Base-by-base conservation (phyloP, 192 early-diverging fungal species). In the Backusella macrospora region DNA sequence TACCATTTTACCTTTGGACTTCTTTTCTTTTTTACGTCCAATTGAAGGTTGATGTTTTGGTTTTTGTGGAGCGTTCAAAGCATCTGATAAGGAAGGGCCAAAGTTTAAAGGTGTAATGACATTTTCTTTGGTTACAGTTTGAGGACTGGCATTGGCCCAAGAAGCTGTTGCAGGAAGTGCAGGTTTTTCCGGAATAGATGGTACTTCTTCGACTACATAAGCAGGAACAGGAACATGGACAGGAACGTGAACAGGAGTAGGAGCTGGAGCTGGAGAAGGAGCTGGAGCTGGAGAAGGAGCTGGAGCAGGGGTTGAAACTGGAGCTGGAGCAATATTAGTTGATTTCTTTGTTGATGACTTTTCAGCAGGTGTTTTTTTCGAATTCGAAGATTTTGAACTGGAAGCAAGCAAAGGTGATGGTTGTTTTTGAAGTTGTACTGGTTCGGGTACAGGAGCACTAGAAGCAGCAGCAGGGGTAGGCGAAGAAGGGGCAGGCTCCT, bases 81-180 rank as follows among this genome's bases (percentile, higher is more conserved):
- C 77, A 34, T 74, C 73, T 2, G 80, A 72, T 46, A 82, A 40
- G 39, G 80, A 78, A 5, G 80, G 80, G n/a, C 80, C 80, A 65
- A 82, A 82, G 45, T 69, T 62, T 7, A 72, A 77, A 18, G 80
- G 80, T 15, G 80, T 82, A 9, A 78, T 40, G 2, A 71, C 59
- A 74, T 40, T 74, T n/a, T 74, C 70, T 10, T 12, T 23, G 6
- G 40, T 15, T 15, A 42, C 43, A 6, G 55, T n/a, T 2, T 45
- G n/a, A 13, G 49, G 65, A 47, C 38, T 39, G n/a, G 65, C 45
- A n/a, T 78, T 84, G 26, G 88, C 88, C 88, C 88, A 89, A 12
- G 88, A 89, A n/a, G 88, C 88, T 34, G 88, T 85, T 15, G 83
- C 77, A 38, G 88, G 88, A 6, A 89, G 73, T 12, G 85, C 84